Evolutionary conservation across 2,329 filamentous ascomycete species (phyloP).

Genomic region (Bipolaris cookei): DNA sequence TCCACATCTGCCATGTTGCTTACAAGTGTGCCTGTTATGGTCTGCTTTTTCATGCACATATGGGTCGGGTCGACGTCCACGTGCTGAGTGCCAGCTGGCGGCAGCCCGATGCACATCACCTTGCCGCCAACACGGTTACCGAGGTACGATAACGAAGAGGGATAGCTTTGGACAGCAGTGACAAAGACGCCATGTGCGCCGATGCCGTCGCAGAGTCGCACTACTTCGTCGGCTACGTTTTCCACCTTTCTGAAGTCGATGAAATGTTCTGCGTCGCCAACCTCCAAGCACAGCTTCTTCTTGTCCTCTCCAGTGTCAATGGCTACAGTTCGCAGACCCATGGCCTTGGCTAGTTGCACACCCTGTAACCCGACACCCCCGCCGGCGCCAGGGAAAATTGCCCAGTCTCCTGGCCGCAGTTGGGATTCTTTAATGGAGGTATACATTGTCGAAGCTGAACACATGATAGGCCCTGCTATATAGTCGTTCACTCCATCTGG

Average conservation of each 20-base stretch:
- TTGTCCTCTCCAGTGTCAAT: constrained; percentile 48
- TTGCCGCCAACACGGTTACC: constrained; percentile 57
- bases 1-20: constrained; percentile 57
- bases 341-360: constrained; percentile 54
- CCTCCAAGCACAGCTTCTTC: constrained; percentile 42
- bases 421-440: constrained; percentile 60
- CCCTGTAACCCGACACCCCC: constrained; percentile 65
- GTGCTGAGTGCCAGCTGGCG: constrained; percentile 37
- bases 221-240: constrained; percentile 44
- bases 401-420: constrained; percentile 60
- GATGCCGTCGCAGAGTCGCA: constrained; percentile 44
- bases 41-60: constrained; percentile 47
- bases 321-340: constrained; percentile 47
- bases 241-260: constrained; percentile 47
- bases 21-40: constrained; percentile 50
- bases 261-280: constrained; percentile 46
- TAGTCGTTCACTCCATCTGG: constrained; percentile 62
- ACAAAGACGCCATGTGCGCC: constrained; percentile 51
- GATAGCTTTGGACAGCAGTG: constrained; percentile 45
- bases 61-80: constrained; percentile 46
- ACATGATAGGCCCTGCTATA: constrained; percentile 67
- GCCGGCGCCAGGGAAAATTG: constrained; percentile 61
- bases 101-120: constrained; percentile 61
- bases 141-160: constrained; percentile 40
- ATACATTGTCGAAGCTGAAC: constrained; percentile 65